These are phyloP conservation scores for Fagus sylvatica DNA, from an alignment of 306 rosid genomes.

Conservation along the genomic window DNA sequence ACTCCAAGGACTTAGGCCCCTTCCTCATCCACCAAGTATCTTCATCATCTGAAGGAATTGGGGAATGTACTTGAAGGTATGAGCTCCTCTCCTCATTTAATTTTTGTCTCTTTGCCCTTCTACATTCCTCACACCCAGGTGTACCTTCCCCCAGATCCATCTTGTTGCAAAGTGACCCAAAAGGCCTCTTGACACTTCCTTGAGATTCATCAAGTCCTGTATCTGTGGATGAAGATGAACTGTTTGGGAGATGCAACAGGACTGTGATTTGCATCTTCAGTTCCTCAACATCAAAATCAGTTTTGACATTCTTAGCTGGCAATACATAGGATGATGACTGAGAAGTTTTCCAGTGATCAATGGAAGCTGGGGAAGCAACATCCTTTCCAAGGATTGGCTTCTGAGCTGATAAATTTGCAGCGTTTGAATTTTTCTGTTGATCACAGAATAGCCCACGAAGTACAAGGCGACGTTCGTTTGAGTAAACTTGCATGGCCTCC, in stretches of 20 bases:
- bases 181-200: slow-evolving; percentile 55
- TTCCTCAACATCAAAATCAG: slow-evolving; percentile 60
- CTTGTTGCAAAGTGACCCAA: slow-evolving; percentile 47
- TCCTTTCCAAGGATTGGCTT: slow-evolving; percentile 59
- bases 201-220: slow-evolving; percentile 58
- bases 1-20: slow-evolving; percentile 65
- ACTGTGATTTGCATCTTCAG: slow-evolving; percentile 66
- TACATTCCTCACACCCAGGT: slow-evolving; percentile 96
- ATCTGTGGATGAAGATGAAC: slow-evolving; percentile 35
- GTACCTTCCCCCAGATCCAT: slow-evolving; percentile 66
- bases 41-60: slow-evolving; percentile 65
- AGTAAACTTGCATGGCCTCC: slow-evolving; percentile 65
- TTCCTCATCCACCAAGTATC: slow-evolving; percentile 90
- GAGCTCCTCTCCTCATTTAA: slow-evolving; percentile 68
- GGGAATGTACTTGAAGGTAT: slow-evolving; percentile 52
- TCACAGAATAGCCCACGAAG: slow-evolving; percentile 50
- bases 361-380: slow-evolving; percentile 41
- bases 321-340: slow-evolving; percentile 28
- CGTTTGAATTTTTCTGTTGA: slow-evolving; percentile 32
- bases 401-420: slow-evolving; percentile 32
- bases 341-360: slow-evolving; percentile 49
- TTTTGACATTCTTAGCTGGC: slow-evolving; percentile 48
- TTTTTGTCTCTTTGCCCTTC: slow-evolving; percentile 77
- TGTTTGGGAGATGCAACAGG: slow-evolving; percentile 65
- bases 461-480: slow-evolving; percentile 74